Evolutionary conservation across 495 filamentous ascomycete species (phyloP), one percentile per base, ranked within the genome.

Genomic region (Aspergillus avenaceus): DNA sequence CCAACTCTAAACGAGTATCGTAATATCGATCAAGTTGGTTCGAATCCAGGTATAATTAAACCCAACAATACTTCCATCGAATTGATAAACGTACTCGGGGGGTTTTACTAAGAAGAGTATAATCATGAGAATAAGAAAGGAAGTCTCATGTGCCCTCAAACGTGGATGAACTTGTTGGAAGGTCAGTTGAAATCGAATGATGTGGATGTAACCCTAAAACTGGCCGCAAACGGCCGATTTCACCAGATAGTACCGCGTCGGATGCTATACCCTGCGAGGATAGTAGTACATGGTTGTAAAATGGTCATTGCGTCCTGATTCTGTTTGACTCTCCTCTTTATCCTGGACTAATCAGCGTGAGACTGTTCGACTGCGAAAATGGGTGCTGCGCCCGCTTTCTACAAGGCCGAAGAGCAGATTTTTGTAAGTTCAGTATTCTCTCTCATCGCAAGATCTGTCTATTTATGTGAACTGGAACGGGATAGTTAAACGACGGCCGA

Each of bases 401-500:
- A 53, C 44, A 53, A 53, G 36, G 34, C 50, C 16, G 50, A 53
- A 16, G 50, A 53, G 18, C 22, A 14, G 6, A 24, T 53, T 22
- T 53, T 42, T 27, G 50, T 53, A 53, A 29, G 43, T 12, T 14
- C 2, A 5, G 14, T n/a, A 11, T 23, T 21, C 11, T 16, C 42
- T 6, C 24, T 26, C 11, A 5, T 29, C 7, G 8, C n/a, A 31
- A 19, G 1, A 22, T 16, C 2, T 13, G 5, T 4, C 3, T 0
- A 3, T 7, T 19, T 12, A 46, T 21, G 9, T 5, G 2, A 22
- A n/a, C 8, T 13, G 2, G 2, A 13, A 31, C 8, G 28, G 28
- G 43, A n/a, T 40, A 55, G 53, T 41, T 78, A 50, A 72, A 85
- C 55, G 85, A 88, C 60, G 84, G 84, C n/a, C 78, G 85, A 8